Conservation (phyloP, 768 basidiomycete genomes). For the Phanerochaete sordida region DNA sequence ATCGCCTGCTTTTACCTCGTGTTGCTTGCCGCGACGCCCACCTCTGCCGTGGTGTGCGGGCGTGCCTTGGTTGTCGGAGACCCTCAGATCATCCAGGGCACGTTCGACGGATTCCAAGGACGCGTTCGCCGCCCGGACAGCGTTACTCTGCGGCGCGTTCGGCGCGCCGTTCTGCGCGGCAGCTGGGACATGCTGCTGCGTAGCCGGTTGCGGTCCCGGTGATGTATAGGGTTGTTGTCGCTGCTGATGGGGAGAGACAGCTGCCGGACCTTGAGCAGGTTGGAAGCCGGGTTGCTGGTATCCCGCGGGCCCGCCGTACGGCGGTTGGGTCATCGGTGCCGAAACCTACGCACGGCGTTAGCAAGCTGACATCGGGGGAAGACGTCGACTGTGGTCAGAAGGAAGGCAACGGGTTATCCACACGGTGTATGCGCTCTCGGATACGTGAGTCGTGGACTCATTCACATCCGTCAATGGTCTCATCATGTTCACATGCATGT, state of each 20-base stretch:
- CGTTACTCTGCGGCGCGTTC: constrained; percentile 33
- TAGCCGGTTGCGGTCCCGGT: constrained; percentile 14
- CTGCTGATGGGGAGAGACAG: constrained; percentile 18
- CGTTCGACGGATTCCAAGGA: constrained; percentile 72
- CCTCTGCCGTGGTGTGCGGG: constrained; percentile 23
- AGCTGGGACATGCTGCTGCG: not conserved
- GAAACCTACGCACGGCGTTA: constrained; percentile 38
- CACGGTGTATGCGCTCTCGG: constrained; percentile 46
- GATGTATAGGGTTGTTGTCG: constrained; percentile 18
- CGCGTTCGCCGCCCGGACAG: constrained; percentile 68
- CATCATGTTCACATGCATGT: constrained; percentile 28
- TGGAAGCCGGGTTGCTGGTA: constrained; percentile 15
- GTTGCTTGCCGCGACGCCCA: constrained; percentile 36
- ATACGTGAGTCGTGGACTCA: constrained; percentile 31
- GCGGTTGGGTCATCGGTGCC: constrained; percentile 34
- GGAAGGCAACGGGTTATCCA: constrained; percentile 63
- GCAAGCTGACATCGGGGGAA: constrained; percentile 4
- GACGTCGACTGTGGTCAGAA: constrained; percentile 32
- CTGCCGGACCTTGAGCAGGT: constrained; percentile 11
- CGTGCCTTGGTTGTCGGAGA: constrained; percentile 22
- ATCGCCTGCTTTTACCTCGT: constrained; percentile 31
- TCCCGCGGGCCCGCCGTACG: constrained; percentile 17
- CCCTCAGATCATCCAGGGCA: constrained; percentile 48
- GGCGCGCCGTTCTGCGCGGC: constrained; percentile 20
- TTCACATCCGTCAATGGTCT: constrained; percentile 45